Percentiles rank a stretch among this genome's conserved stretches.
phyloP scores from a whole-genome alignment of 75 land plant species.

The Isoetes taiwanensis region DNA sequence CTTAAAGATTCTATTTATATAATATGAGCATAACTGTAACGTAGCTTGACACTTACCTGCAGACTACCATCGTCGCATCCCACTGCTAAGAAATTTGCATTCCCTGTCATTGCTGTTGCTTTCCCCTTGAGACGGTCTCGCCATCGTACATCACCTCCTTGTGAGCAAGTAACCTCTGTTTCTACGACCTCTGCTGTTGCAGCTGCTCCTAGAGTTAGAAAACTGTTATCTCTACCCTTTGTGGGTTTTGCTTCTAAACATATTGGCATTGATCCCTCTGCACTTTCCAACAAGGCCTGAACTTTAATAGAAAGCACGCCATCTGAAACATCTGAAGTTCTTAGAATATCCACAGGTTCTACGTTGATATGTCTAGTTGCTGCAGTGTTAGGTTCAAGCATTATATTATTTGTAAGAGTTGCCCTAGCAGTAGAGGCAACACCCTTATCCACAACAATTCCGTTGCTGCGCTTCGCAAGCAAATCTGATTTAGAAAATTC shows the following conservation, averaged over 20 bases:
- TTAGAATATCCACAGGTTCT: slow-evolving; percentile 8
- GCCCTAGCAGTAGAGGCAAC: slow-evolving; percentile 5
- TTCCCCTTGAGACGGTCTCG: slow-evolving; percentile 67
- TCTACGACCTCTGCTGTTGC: slow-evolving; percentile 25
- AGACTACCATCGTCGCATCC: slow-evolving; percentile 68
- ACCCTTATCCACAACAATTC: slow-evolving; percentile 3
- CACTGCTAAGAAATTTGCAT: slow-evolving; percentile 68
- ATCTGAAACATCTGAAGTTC: slow-evolving; percentile 10
- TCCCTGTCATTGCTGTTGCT: slow-evolving; percentile 78
- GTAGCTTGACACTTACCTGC: slow-evolving; percentile 39
- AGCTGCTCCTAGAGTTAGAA: slow-evolving; percentile 7
- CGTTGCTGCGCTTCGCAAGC: slow-evolving; percentile 13
- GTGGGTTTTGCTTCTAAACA: slow-evolving; percentile 78
- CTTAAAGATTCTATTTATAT: neutral
- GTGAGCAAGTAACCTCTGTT: slow-evolving; percentile 63
- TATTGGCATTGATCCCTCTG: slow-evolving; percentile 26
- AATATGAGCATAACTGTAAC: neutral
- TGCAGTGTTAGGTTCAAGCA: neutral
- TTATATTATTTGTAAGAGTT: slow-evolving; percentile 1
- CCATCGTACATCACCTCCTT: slow-evolving; percentile 62
- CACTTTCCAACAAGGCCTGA: slow-evolving; percentile 40
- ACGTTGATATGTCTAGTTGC: neutral
- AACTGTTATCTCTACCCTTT: slow-evolving; percentile 15
- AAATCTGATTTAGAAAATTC: slow-evolving; percentile 5
- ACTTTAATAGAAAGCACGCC: slow-evolving; percentile 51